Evolutionary conservation across 768 basidiomycete genomes (phyloP).

Genomic region (Termitomyces sp.): DNA sequence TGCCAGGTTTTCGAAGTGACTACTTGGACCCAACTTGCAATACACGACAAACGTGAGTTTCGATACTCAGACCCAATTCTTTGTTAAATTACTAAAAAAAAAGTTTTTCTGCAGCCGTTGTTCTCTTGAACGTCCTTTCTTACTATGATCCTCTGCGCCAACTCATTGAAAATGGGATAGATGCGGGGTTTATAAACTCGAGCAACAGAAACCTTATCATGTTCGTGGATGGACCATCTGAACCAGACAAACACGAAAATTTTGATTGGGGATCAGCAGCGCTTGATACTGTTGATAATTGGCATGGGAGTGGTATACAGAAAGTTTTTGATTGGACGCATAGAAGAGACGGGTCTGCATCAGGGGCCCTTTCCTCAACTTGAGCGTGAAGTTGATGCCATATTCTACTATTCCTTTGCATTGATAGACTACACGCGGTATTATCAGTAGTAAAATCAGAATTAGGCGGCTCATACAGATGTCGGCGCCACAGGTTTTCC

Average conservation of each 20-base stretch:
- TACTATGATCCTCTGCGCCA: conserved; percentile 82
- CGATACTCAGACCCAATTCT: background rate
- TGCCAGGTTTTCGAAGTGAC: conserved; percentile 79
- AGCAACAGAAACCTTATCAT: conserved; percentile 55
- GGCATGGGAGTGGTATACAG: conserved; percentile 32
- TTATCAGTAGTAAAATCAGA: background rate
- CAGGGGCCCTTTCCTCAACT: conserved; percentile 2
- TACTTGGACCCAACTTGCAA: conserved; percentile 91
- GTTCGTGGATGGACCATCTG: conserved; percentile 71
- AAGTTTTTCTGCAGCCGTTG: conserved; percentile 47
- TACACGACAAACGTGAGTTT: conserved; percentile 71
- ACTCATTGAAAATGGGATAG: conserved; percentile 61
- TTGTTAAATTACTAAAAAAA: background rate
- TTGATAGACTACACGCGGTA: background rate
- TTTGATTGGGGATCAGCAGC: conserved; percentile 81
- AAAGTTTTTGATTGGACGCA: conserved; percentile 47
- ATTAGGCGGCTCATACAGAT: background rate
- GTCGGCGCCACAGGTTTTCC: conserved; percentile 26
- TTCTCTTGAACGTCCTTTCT: conserved; percentile 79
- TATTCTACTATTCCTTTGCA: background rate
- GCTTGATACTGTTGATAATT: conserved; percentile 55
- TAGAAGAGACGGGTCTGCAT: conserved; percentile 23
- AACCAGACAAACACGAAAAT: conserved; percentile 41
- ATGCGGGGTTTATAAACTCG: conserved; percentile 69
- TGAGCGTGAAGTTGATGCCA: background rate